Percentiles rank a stretch among this genome's conserved stretches.
These are phyloP conservation scores for Hypomontagnella submonticulosa DNA, from an alignment of 495 filamentous ascomycete genomes.

Conservation along the genomic window DNA sequence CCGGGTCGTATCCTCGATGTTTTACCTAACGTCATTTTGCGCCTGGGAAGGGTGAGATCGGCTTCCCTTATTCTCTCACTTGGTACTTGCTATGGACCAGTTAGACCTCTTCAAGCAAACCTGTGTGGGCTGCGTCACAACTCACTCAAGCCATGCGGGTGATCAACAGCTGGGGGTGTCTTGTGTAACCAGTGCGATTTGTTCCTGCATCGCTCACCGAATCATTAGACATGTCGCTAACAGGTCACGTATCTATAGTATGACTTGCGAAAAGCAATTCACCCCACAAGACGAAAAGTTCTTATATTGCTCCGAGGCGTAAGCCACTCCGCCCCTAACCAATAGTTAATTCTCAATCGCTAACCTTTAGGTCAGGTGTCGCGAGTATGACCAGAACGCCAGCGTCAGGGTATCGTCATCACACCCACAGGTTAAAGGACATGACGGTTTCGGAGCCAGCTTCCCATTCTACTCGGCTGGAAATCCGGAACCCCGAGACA, in stretches of 20 bases:
- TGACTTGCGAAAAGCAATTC: slow-evolving; percentile 65
- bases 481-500: slow-evolving; percentile 58
- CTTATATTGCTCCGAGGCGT: slow-evolving; percentile 63
- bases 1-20: slow-evolving; percentile 23
- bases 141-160: slow-evolving; percentile 46
- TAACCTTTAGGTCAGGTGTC: slow-evolving; percentile 53
- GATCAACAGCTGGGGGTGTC: slow-evolving; percentile 53
- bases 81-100: slow-evolving; percentile 23
- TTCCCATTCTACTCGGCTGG: slow-evolving; percentile 53
- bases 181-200: slow-evolving; percentile 41
- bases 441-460: slow-evolving; percentile 40
- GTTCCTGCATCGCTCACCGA: slow-evolving; percentile 57
- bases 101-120: slow-evolving; percentile 49
- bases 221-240: slow-evolving; percentile 36
- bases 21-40: slow-evolving; percentile 36
- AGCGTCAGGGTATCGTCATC: slow-evolving; percentile 43
- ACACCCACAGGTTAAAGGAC: slow-evolving; percentile 38
- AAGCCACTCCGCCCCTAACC: slow-evolving; percentile 45
- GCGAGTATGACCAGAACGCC: slow-evolving; percentile 54
- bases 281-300: slow-evolving; percentile 55
- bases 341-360: slow-evolving; percentile 32
- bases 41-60: slow-evolving; percentile 39
- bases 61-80: slow-evolving; percentile 29
- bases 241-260: slow-evolving; percentile 49
- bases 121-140: slow-evolving; percentile 54